Conservation (phyloP, 352 stramenopile species). For the Pythium periplocum region DNA sequence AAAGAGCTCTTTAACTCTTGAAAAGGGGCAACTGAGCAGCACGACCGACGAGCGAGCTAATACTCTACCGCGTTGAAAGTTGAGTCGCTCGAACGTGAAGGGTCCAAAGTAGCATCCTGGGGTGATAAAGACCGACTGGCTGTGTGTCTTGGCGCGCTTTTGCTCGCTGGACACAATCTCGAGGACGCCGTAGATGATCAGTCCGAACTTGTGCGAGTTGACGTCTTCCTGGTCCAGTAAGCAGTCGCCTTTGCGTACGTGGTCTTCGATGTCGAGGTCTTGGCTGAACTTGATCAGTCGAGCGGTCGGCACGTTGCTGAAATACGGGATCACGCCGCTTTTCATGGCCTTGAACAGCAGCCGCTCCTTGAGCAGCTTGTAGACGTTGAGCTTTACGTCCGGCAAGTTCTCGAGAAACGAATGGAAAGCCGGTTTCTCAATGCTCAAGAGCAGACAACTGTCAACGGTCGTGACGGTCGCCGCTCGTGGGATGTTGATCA, state of each 20-base stretch:
- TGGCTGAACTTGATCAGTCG: conserved; percentile 56
- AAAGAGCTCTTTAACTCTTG: conserved; percentile 42
- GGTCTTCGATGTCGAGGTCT: conserved; percentile 59
- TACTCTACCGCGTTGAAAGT: conserved; percentile 36
- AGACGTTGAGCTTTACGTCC: conserved; percentile 41
- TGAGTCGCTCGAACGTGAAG: conserved; percentile 71
- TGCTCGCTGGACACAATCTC: conserved; percentile 49
- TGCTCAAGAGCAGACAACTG: conserved; percentile 75
- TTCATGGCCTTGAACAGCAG: conserved; percentile 64
- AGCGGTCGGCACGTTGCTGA: conserved; percentile 42
- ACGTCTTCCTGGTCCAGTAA: conserved; percentile 40
- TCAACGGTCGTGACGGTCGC: conserved; percentile 62
- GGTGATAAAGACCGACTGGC: conserved; percentile 54
- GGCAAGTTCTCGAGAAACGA: conserved; percentile 50
- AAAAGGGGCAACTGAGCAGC: conserved; percentile 46
- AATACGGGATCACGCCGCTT: conserved; percentile 71
- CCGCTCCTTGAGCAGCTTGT: conserved; percentile 61
- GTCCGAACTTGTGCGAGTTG: conserved; percentile 37
- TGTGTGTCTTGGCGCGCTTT: conserved; percentile 19
- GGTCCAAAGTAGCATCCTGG: conserved; percentile 65
- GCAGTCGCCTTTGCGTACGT: conserved; percentile 49
- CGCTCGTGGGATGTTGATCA: conserved; percentile 74
- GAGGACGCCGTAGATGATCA: conserved; percentile 65
- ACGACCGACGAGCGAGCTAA: conserved; percentile 48
- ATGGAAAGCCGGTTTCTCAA: conserved; percentile 74